These are phyloP conservation scores for Globisporangium uncinulatum DNA, from an alignment of 352 stramenopile species.

Conservation along the genomic window DNA sequence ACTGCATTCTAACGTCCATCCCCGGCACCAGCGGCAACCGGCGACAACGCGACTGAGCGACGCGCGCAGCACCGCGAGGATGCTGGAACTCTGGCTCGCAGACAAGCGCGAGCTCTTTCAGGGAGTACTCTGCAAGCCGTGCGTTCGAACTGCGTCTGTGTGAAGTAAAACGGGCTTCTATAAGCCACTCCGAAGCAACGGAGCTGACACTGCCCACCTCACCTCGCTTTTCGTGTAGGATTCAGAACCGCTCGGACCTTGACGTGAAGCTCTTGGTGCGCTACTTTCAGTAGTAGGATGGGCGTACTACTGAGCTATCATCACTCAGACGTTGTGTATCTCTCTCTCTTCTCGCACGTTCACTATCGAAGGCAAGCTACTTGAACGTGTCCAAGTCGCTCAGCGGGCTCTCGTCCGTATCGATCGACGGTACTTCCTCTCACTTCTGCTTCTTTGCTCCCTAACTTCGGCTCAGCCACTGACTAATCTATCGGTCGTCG, in stretches of 20 bases:
- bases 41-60: not conserved
- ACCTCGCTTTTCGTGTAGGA: constrained; percentile 14
- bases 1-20: not conserved
- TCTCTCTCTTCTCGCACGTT: not conserved
- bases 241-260: constrained; percentile 35
- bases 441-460: not conserved
- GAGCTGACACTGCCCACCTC: not conserved
- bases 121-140: constrained; percentile 25
- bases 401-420: constrained; percentile 22
- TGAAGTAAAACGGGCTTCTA: not conserved
- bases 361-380: constrained; percentile 21
- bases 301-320: not conserved
- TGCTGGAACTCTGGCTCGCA: constrained; percentile 15
- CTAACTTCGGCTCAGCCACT: not conserved
- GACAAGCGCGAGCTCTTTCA: constrained; percentile 24
- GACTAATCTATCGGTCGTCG: not conserved
- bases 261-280: constrained; percentile 45
- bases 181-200: too few relatives aligned
- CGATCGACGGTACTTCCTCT: constrained; percentile 25
- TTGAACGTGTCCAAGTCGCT: constrained; percentile 30
- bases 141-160: not conserved
- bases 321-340: not conserved
- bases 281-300: too few relatives aligned
- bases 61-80: constrained; percentile 1
- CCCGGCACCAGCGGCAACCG: not conserved